Evolutionary conservation across 2,329 filamentous ascomycete species (phyloP).

Genomic region (Diplodia scrobiculata): DNA sequence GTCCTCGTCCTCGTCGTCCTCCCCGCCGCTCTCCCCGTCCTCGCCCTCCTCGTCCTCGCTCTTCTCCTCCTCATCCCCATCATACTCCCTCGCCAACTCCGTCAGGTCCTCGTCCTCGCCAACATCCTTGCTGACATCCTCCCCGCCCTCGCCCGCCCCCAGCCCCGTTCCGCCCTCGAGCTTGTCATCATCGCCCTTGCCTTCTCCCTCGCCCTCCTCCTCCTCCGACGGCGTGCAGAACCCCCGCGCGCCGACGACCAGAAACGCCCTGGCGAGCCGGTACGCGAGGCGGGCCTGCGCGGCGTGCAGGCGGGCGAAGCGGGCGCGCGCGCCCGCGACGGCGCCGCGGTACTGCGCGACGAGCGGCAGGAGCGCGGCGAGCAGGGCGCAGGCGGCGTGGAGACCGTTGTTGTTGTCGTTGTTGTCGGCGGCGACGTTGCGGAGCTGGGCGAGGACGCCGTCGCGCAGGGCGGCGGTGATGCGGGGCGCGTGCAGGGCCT

Average conservation of each 20-base stretch:
- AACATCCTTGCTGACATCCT: slow-evolving; percentile 98
- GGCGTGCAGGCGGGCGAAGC: slow-evolving; percentile 66
- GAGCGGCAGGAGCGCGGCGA: slow-evolving; percentile 66
- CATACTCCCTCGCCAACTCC: slow-evolving; percentile 84
- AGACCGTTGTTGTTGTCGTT: not conserved
- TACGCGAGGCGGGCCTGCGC: slow-evolving; percentile 74
- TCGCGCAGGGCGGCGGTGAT: slow-evolving; percentile 53
- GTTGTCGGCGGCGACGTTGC: slow-evolving; percentile 34
- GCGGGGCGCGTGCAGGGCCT: slow-evolving; percentile 61
- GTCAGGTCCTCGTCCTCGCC: slow-evolving; percentile 89
- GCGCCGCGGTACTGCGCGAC: slow-evolving; percentile 70
- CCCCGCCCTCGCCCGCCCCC: slow-evolving; percentile 89
- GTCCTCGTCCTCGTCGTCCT: slow-evolving; percentile 60
- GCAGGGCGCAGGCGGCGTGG: slow-evolving; percentile 36
- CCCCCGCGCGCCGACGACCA: slow-evolving; percentile 76
- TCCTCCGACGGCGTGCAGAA: slow-evolving; percentile 91
- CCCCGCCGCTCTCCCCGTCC: slow-evolving; percentile 52
- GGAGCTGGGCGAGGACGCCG: slow-evolving; percentile 50
- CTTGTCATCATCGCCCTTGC: slow-evolving; percentile 71
- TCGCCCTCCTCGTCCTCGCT: slow-evolving; percentile 64
- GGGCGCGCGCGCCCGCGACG: slow-evolving; percentile 60
- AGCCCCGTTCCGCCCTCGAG: slow-evolving; percentile 90
- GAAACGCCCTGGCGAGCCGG: slow-evolving; percentile 74
- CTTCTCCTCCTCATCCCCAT: slow-evolving; percentile 57
- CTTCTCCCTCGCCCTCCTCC: slow-evolving; percentile 57